phyloP scores from a whole-genome alignment of 768 basidiomycete species.

The Lyophyllum semitale region DNA sequence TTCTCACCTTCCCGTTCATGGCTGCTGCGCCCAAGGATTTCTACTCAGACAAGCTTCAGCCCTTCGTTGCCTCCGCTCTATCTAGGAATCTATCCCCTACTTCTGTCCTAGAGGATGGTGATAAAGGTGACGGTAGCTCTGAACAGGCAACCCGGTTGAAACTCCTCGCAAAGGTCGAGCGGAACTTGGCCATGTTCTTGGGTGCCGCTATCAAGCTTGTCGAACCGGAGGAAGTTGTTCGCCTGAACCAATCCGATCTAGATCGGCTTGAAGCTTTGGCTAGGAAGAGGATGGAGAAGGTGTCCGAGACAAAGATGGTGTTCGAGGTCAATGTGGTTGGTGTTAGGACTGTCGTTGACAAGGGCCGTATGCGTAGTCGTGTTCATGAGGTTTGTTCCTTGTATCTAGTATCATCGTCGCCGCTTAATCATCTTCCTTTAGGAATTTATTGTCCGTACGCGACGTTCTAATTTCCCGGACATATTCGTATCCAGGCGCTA shows the following conservation, averaged over 20 bases:
- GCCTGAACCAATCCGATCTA: constrained; percentile 84
- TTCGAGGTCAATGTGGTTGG: constrained; percentile 94
- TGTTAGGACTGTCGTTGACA: constrained; percentile 81
- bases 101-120: constrained; percentile 57
- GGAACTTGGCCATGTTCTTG: constrained; percentile 81
- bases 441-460: constrained; percentile 95
- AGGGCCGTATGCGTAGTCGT: constrained; percentile 82
- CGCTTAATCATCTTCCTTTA: constrained; percentile 31
- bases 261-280: constrained; percentile 75
- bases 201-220: constrained; percentile 79
- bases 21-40: constrained; percentile 86
- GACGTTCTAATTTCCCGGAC: constrained; percentile 69
- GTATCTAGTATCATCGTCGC: constrained; percentile 2
- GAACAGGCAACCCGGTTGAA: constrained; percentile 66
- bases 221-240: constrained; percentile 87
- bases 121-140: constrained; percentile 38
- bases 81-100: constrained; percentile 74
- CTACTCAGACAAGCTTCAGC: constrained; percentile 93
- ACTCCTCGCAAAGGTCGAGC: constrained; percentile 77
- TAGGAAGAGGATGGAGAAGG: constrained; percentile 57
- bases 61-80: constrained; percentile 83
- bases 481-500: constrained; percentile 91
- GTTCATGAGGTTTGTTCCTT: constrained; percentile 76
- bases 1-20: constrained; percentile 95
- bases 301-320: constrained; percentile 46